Evolutionary conservation across 2,329 filamentous ascomycete species (phyloP), one percentile per base, ranked within the genome.

Genomic region (Stromatinia cepivora): DNA sequence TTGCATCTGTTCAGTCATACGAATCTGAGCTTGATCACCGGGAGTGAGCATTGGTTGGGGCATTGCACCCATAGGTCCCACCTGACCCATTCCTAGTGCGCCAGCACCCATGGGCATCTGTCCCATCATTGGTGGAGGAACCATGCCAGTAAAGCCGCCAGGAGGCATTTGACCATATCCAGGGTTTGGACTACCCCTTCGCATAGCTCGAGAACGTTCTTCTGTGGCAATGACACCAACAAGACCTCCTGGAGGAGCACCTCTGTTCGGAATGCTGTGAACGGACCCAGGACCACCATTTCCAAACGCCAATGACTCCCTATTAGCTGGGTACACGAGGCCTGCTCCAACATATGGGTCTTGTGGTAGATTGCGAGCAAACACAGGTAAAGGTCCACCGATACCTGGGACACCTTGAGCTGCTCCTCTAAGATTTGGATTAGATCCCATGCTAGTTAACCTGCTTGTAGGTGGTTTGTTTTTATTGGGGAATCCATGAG

Each of bases 181-280:
- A 72, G 88, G 79, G 70, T 90, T 91, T 4, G 92, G 92, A 76
- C 90, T 95, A 46, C 92, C 92, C 76, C 93, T 85, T 74, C 93
- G 85, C 83, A 92, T 84, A 42, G 92, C 92, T 73, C 90, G 86
- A 53, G 90, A 90, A 61, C 92, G 86, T 79, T 97, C 93, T 80
- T 97, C 93, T 66, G 84, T 91, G 46, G 92, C 92, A 80, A 97
- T 97, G 11, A 97, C 92, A 13, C 93, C 93, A 28, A 97, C 90
- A 15, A 97, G 84, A 15, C 93, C 93, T 54, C 92, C 92, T 0
- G 91, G 90, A 22, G 90, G 90, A 8, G 84, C 77, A 39, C 71
- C 72, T 69, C 73, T 71, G 15, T 72, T 62, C 9, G 72, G 61
- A 22, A 77, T 81, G 77, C 54, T 81, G 76, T 69, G 80, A 74